Evolutionary conservation across 768 basidiomycete species (phyloP).

Genomic region (Bullera alba): DNA sequence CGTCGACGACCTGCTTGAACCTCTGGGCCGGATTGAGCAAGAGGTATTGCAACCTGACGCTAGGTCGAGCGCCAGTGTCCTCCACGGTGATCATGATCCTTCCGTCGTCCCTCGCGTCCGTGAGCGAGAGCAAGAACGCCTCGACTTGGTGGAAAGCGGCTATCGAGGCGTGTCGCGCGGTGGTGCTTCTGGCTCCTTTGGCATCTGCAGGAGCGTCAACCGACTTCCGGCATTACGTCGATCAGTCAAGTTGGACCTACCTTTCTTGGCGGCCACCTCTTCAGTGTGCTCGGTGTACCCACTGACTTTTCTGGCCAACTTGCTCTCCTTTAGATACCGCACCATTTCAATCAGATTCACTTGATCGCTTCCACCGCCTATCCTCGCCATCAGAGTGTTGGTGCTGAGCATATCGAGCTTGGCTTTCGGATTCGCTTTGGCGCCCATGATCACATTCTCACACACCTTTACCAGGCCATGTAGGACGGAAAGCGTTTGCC

Average conservation of each 20-base stretch:
- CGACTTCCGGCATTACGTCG: neutral
- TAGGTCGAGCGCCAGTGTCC: conserved; percentile 3
- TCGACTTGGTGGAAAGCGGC: conserved; percentile 77
- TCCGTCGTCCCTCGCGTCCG: conserved; percentile 72
- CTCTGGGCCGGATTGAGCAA: conserved; percentile 82
- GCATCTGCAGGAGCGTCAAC: neutral
- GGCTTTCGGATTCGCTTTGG: conserved; percentile 19
- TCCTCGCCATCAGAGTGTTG: conserved; percentile 56
- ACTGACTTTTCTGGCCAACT: conserved; percentile 60
- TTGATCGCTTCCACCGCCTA: conserved; percentile 63
- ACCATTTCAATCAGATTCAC: conserved; percentile 80
- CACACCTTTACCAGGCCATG: conserved; percentile 60
- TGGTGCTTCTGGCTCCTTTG: conserved; percentile 4
- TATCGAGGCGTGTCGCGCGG: conserved; percentile 48
- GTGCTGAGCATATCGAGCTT: conserved; percentile 62
- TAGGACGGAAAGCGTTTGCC: conserved; percentile 67
- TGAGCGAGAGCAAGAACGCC: conserved; percentile 68
- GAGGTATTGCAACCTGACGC: conserved; percentile 68
- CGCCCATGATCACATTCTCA: conserved; percentile 20
- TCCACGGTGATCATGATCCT: conserved; percentile 56
- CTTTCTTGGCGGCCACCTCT: conserved; percentile 47
- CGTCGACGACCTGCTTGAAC: conserved; percentile 75
- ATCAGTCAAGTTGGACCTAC: conserved; percentile 31
- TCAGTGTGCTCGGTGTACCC: conserved; percentile 66
- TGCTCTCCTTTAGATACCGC: conserved; percentile 71